A percentile compares a stretch with the other conserved stretches of the same genome.
phyloP scores from a whole-genome alignment of 1,139 yeast genomes.

The Torulaspora globosa region DNA sequence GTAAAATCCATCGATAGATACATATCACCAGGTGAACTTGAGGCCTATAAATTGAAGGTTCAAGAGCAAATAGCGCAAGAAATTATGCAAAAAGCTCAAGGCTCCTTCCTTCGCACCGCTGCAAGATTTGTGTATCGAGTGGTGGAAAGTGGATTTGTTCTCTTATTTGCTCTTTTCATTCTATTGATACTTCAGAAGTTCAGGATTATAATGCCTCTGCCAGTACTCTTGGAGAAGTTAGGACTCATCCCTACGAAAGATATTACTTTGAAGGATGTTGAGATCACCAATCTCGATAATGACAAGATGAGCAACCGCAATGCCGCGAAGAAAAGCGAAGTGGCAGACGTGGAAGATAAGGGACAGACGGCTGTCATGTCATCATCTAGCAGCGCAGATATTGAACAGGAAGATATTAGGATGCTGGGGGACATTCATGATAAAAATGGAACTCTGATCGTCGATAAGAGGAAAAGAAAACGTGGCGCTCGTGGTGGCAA shows the following conservation, averaged over 20 bases:
- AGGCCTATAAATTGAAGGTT: constrained; percentile 24
- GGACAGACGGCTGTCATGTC: neutral
- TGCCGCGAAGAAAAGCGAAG: neutral
- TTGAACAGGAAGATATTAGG: neutral
- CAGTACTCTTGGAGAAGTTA: constrained; percentile 32
- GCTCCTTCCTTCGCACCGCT: constrained; percentile 20
- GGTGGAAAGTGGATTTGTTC: constrained; percentile 49
- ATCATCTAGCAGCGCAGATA: too few relatives aligned
- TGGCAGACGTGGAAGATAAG: constrained; percentile 3
- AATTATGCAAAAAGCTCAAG: constrained; percentile 15
- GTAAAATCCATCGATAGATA: constrained; percentile 23
- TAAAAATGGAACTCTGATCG: neutral
- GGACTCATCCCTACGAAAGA: constrained; percentile 29
- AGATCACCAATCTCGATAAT: constrained; percentile 18
- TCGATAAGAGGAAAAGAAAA: constrained; percentile 53
- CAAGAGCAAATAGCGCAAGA: constrained; percentile 29
- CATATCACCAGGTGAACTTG: constrained; percentile 29
- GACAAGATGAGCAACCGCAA: neutral
- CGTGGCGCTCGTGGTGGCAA: constrained; percentile 87
- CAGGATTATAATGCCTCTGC: constrained; percentile 42
- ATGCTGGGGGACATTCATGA: neutral
- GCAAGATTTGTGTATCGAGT: constrained; percentile 42
- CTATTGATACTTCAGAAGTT: constrained; percentile 40
- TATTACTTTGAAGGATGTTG: constrained; percentile 13
- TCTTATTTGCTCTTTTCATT: constrained; percentile 39